Base-by-base conservation (phyloP, 2,329 filamentous ascomycete species). In the Colletotrichum somersetense region DNA sequence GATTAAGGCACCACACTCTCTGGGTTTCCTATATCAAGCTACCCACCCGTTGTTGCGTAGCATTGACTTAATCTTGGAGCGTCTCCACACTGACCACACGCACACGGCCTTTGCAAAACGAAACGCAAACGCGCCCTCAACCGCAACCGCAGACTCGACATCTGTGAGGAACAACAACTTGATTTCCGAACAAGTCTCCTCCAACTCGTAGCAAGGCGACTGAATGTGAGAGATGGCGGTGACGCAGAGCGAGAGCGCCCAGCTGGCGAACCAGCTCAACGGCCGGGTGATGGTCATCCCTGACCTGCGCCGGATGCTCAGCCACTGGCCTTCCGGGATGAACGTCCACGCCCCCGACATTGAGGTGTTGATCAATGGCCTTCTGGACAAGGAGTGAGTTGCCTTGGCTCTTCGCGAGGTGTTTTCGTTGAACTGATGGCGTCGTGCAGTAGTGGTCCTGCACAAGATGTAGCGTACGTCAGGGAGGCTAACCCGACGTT, bases 11-110 rank as follows among this genome's bases (percentile, higher is more conserved):
- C n/a, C n/a, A 5, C 55, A 16, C 12, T n/a, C 14, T 26, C 6
- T 18, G 1, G 14, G 3, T 58, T 57, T 20, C 11, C 35, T 58
- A 58, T 58, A 58, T 42, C 55, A 58, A 42, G 33, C 30, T 38
- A 55, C 35, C 44, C 30, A 33, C 48, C 40, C 35, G 6, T 42
- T 42, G n/a, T 4, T 57, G 57, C 66, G 66, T 56, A 58, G 66
- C 70, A 72, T 69, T 72, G 70, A 69, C 70, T 65, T 61, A 72
- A 72, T 72, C 70, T 72, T 61, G 66, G 40, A 56, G 55, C 64
- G 70, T 38, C 70, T 65, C 70, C 70, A 72, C 70, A 61, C 48
- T 33, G 10, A 71, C 50, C 40, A 56, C 40, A 48, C 38, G 58
- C 48, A 56, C 40, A 59, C 40, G 53, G 14, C 33, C 59, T 42